phyloP scores from a whole-genome alignment of 2,329 filamentous ascomycete species.

The Chaetomium sp. region DNA sequence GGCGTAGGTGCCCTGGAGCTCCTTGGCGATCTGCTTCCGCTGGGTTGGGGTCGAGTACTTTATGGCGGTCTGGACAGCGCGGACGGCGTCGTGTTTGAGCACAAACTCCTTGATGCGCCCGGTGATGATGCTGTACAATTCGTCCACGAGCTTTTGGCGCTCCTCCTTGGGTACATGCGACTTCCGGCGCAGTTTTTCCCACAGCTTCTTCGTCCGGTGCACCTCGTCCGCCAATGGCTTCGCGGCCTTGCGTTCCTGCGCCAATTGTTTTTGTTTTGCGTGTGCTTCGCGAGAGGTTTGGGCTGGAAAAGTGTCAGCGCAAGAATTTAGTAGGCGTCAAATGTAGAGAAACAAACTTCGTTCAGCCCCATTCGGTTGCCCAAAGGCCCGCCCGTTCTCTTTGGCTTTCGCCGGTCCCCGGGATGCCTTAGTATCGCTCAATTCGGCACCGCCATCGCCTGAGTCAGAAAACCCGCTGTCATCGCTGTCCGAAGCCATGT shows the following conservation, averaged over 20 bases:
- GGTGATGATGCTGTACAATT: constrained; percentile 89
- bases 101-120: constrained; percentile 93
- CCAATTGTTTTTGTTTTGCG: constrained; percentile 86
- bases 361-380: constrained; percentile 43
- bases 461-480: constrained; percentile 48
- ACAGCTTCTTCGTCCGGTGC: constrained; percentile 89
- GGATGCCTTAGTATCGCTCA: constrained; percentile 40
- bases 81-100: constrained; percentile 97
- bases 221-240: constrained; percentile 93
- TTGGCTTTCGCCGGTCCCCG: constrained; percentile 36
- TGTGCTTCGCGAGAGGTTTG: constrained; percentile 82
- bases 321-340: neutral
- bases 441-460: constrained; percentile 56
- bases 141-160: constrained; percentile 80
- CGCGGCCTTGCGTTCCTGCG: constrained; percentile 83
- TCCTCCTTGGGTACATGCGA: constrained; percentile 91
- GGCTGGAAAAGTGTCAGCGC: constrained; percentile 43
- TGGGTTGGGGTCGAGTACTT: constrained; percentile 91
- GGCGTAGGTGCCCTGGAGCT: constrained; percentile 82
- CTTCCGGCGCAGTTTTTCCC: constrained; percentile 91
- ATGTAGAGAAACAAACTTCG: constrained; percentile 41
- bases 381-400: constrained; percentile 30
- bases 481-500: constrained; percentile 43
- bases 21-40: constrained; percentile 80
- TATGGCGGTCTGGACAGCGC: constrained; percentile 92